Base-by-base conservation (phyloP, 129 eudicot genomes). In the Pulicaria dysenterica region DNA sequence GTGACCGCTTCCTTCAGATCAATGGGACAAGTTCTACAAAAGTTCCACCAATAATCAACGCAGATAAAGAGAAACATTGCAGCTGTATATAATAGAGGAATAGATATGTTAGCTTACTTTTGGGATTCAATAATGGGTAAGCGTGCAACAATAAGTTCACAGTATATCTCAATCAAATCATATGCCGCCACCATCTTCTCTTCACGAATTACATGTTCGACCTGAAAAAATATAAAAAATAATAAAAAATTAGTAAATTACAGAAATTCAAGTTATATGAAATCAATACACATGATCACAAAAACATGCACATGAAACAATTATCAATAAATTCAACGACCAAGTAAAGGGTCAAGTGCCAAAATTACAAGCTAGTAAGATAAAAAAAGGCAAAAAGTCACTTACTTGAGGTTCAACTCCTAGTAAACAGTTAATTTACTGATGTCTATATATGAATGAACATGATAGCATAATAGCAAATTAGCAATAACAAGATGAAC, bases 181-280 rank as follows among this genome's bases (percentile, higher is more conserved):
- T 82, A 94, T 17, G 98, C 98, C 44, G 91, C 96, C 59, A 94
- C 82, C 91, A 78, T 87, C 84, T 94, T 94, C 91, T 94, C 95
- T 78, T 94, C 98, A 72, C 97, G 74, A 65, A 94, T 82, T 50
- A 94, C 95, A 81, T 94, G 99, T 63, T 94, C 96, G 77, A 94
- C 99, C 99, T 94, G 83, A 76, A 65, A 54, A 12, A 61, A 49
- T 54, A 64, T 10, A 3, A 43, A 53, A 62, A 6, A 72, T 16
- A 43, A 47, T 16, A 10, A 31, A 8, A 9, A 24, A 34, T 24
- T 42, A n/a, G n/a, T n/a, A n/a, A 40, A 4, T 9, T 0, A 70
- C 7, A 38, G 3, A 4, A 50, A 39, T 19, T 3, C 36, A 8
- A 63, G 41, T n/a, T 42, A 63, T 15, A 58, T 17, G 24, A 46